These are phyloP conservation scores for Scheffersomyces cryptocercus DNA, from an alignment of 1,139 yeast species.

Conservation along the genomic window DNA sequence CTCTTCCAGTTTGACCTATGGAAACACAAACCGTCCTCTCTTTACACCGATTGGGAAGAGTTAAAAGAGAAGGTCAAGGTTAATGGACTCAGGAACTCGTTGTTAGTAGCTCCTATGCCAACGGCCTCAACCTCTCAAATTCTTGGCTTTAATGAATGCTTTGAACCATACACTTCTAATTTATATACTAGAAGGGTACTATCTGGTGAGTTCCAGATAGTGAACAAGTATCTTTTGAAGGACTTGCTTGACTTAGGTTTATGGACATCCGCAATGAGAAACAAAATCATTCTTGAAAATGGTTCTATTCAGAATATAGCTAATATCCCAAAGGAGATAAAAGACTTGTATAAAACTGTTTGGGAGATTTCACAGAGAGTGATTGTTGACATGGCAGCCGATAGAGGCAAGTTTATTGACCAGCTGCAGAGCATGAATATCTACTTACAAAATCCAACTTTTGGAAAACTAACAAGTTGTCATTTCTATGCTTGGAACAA, in stretches of 20 bases:
- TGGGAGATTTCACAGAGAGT: constrained; percentile 94
- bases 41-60: constrained; percentile 72
- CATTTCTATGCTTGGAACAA: constrained; percentile 97
- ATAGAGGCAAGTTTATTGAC: constrained; percentile 89
- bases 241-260: constrained; percentile 82
- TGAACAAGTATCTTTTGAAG: constrained; percentile 77
- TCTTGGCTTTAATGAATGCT: constrained; percentile 85
- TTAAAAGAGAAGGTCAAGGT: constrained; percentile 60
- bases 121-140: constrained; percentile 93
- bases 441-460: constrained; percentile 81
- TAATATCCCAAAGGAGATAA: constrained; percentile 74
- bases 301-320: constrained; percentile 86
- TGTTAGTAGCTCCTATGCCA: constrained; percentile 91
- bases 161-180: constrained; percentile 89
- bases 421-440: constrained; percentile 93
- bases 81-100: constrained; percentile 77
- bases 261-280: constrained; percentile 82
- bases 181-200: constrained; percentile 83
- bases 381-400: constrained; percentile 94
- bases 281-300: constrained; percentile 71
- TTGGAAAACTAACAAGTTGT: constrained; percentile 95
- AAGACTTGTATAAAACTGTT: constrained; percentile 84
- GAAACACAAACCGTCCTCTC: constrained; percentile 69
- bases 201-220: constrained; percentile 88
- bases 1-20: constrained; percentile 77